Base-by-base conservation (phyloP, 164 flowering plant species). In the Aristolochia contorta region DNA sequence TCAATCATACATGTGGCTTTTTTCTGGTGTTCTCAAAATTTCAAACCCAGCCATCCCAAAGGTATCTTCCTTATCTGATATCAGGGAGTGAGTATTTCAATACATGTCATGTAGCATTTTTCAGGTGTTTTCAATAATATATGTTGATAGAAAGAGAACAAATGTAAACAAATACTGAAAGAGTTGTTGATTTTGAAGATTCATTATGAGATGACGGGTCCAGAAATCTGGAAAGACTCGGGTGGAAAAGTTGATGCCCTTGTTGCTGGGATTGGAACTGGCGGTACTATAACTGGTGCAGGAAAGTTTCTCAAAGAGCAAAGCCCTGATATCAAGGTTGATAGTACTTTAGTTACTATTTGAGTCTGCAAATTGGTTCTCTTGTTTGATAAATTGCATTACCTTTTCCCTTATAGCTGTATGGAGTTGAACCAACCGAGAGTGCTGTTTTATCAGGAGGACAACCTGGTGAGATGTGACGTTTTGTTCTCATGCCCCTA, bases 151-250 rank as follows among this genome's bases (percentile, higher is more conserved):
- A 37, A 10, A 37, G 7, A 10, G 43, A 6, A 8, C 7, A 3
- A 37, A 37, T 4, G 43, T 3, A 37, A 37, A 37, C 12, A 10
- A 10, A 37, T 37, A 37, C 30, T 37, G 7, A 37, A 6, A 8
- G 7, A 8, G 1, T 37, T 37, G 27, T 47, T 71, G 64, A 56
- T 71, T 49, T 66, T 71, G 46, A 82, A 88, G 96, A 67, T 86
- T 56, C 96, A 88, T 65, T 86, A 83, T 67, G 86, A 88, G 58
- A 84, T 87, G 41, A 86, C 92, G 9, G 90, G 96, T 50, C 90
- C 88, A 20, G 96, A 85, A 73, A 86, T 88, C 72, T 88, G 96
- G 96, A 86, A 85, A 74, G 92, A 85, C 68, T 82, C 92, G 25
- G 67, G 75, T 77, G 96, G 90, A 24, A 77, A 61, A 51, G 77